Evolutionary conservation across 2,329 filamentous ascomycete species (phyloP).

Genomic region (Pseudocercospora fijiensis): DNA sequence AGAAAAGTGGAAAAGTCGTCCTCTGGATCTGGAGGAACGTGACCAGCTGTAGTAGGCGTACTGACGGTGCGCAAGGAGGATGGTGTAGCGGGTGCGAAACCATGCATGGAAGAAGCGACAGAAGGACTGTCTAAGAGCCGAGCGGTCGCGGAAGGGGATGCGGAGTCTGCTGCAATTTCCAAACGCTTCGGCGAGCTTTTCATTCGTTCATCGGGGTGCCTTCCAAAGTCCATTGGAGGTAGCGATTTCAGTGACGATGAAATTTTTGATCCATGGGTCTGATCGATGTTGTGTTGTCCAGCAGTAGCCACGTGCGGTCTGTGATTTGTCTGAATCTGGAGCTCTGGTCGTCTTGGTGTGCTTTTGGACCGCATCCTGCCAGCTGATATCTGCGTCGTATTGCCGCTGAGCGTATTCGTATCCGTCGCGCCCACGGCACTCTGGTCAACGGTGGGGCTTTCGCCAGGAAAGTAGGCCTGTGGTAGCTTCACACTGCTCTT

Average conservation of each 20-base stretch:
- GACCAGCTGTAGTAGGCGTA: not conserved
- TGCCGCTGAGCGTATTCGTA: not conserved
- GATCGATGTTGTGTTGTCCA: not conserved
- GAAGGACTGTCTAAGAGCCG: slow-evolving; percentile 5
- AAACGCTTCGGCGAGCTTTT: slow-evolving; percentile 1
- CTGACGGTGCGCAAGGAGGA: slow-evolving; percentile 4
- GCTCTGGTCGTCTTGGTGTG: not conserved
- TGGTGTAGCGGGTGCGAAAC: not conserved
- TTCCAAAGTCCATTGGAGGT: slow-evolving; percentile 3
- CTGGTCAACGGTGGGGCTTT: not conserved
- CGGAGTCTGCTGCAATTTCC: not conserved
- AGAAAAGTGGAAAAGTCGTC: not conserved
- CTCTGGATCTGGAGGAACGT: slow-evolving; percentile 5
- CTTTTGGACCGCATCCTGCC: not conserved
- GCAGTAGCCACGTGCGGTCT: not conserved
- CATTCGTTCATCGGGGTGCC: not conserved
- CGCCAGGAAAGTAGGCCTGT: not conserved
- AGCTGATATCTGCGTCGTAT: not conserved
- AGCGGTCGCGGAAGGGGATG: not conserved
- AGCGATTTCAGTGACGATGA: not conserved
- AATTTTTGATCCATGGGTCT: not conserved
- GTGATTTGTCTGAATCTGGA: not conserved
- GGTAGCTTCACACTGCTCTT: not conserved
- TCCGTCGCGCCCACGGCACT: not conserved
- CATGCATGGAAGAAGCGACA: not conserved